Conservation (phyloP, 106 monocot genomes). For the Dioscorea alata region DNA sequence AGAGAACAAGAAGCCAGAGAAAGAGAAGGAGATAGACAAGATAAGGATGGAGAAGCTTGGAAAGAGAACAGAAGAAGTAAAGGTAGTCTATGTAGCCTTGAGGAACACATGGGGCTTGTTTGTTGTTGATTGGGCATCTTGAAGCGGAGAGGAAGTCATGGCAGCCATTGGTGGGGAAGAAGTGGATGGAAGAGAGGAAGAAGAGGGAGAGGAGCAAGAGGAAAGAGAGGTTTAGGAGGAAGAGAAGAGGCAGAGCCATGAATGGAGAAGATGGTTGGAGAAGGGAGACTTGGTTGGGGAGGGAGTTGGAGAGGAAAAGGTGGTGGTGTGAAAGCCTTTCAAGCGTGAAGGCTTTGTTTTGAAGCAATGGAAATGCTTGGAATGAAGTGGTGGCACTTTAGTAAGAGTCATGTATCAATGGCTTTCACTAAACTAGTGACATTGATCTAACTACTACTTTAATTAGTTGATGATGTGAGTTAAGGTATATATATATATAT, state of each 20-base stretch:
- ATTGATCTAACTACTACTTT: too few species aligned
- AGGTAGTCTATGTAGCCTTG: slow-evolving; percentile 2
- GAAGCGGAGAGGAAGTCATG: too few species aligned
- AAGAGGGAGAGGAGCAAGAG: slow-evolving; percentile 37
- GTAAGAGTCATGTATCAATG: too few species aligned
- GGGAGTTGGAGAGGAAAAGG: background rate
- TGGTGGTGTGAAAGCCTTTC: background rate
- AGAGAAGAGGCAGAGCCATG: too few species aligned
- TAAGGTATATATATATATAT: too few species aligned
- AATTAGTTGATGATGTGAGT: too few species aligned
- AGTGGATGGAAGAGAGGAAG: slow-evolving; percentile 30
- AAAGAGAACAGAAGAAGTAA: background rate
- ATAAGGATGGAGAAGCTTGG: background rate
- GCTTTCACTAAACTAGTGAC: too few species aligned
- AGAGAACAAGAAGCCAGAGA: slow-evolving; percentile 22
- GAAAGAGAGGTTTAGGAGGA: slow-evolving; percentile 8
- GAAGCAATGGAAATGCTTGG: too few species aligned
- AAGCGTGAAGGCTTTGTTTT: too few species aligned
- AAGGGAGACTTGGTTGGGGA: too few species aligned
- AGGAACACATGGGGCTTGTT: background rate
- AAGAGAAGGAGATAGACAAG: slow-evolving; percentile 10
- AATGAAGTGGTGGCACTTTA: too few species aligned
- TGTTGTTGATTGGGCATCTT: background rate
- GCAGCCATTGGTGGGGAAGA: slow-evolving; percentile 5
- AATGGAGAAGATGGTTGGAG: too few species aligned